These are phyloP conservation scores for Chernovozyma aurita DNA, from an alignment of 1,139 yeast genomes.

Conservation along the genomic window DNA sequence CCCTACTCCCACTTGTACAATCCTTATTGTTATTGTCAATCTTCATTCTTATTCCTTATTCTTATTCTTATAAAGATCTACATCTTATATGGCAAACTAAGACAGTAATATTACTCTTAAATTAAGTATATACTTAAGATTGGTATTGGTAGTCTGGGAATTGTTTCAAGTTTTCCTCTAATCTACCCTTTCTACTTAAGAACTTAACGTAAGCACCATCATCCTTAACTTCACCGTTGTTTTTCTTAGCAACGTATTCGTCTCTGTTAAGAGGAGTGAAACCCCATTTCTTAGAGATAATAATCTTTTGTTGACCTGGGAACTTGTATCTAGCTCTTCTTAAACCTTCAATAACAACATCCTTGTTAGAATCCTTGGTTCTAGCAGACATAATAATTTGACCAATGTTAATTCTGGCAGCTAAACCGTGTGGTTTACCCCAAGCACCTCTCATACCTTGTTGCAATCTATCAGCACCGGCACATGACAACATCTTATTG, in stretches of 20 bases:
- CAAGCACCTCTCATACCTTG: conserved; percentile 99
- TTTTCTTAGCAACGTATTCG: conserved; percentile 90
- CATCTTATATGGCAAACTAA: neutral
- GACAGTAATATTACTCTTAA: neutral
- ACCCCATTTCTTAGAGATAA: conserved; percentile 99
- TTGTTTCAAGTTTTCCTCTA: conserved; percentile 84
- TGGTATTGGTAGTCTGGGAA: conserved; percentile 88
- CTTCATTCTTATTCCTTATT: too few relatives aligned
- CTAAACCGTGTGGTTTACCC: conserved; percentile 99
- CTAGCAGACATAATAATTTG: conserved; percentile 98
- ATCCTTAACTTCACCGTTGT: conserved; percentile 96
- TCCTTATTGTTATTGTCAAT: too few relatives aligned
- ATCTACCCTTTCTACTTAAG: conserved; percentile 94
- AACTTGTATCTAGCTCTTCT: conserved; percentile 99
- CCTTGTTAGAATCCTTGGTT: conserved; percentile 98
- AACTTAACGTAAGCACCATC: conserved; percentile 99
- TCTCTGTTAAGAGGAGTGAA: conserved; percentile 99
- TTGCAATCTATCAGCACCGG: conserved; percentile 99
- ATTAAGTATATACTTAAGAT: conserved; percentile 16
- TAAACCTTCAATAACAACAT: conserved; percentile 95
- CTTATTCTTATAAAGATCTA: too few relatives aligned
- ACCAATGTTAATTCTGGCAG: conserved; percentile 98
- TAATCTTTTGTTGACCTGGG: conserved; percentile 99
- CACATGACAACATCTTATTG: conserved; percentile 99
- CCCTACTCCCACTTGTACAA: too few relatives aligned